phyloP scores from a whole-genome alignment of 2,329 filamentous ascomycete species.

The Teratosphaeria viscida region DNA sequence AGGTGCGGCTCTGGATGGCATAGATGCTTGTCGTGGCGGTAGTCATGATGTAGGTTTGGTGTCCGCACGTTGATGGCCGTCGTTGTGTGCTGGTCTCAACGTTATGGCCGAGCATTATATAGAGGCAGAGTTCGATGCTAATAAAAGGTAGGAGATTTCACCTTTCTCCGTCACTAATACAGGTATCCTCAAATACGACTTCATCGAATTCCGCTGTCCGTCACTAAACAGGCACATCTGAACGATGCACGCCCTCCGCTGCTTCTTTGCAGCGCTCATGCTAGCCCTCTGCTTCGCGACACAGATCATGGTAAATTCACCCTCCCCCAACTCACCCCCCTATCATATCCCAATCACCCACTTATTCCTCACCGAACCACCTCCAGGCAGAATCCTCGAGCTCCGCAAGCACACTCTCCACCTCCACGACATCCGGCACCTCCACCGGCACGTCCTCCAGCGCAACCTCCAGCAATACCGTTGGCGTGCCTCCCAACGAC shows the following conservation, averaged over 20 bases:
- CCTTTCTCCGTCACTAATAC: neutral
- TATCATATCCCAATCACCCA: neutral
- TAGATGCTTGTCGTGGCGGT: neutral
- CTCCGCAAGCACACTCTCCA: constrained; percentile 3
- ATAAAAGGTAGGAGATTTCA: neutral
- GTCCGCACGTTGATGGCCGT: neutral
- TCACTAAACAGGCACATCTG: neutral
- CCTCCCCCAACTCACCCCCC: neutral
- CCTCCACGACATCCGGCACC: constrained; percentile 1
- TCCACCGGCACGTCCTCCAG: constrained; percentile 1
- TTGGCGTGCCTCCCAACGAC: neutral
- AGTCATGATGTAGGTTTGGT: neutral
- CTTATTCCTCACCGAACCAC: neutral
- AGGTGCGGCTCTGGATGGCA: neutral
- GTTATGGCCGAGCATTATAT: neutral
- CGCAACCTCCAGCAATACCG: neutral
- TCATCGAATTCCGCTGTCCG: neutral
- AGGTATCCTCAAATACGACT: neutral
- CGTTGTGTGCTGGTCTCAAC: neutral
- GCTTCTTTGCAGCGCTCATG: constrained; percentile 1
- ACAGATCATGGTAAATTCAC: neutral
- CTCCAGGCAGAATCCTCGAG: constrained; percentile 1
- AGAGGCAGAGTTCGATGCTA: neutral
- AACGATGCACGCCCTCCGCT: constrained; percentile 1
- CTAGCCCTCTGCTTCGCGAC: constrained; percentile 1